Evolutionary conservation across 176 grass and related monocot species (phyloP), one percentile per base, ranked within the genome.

Genomic region (Puya raimondii): DNA sequence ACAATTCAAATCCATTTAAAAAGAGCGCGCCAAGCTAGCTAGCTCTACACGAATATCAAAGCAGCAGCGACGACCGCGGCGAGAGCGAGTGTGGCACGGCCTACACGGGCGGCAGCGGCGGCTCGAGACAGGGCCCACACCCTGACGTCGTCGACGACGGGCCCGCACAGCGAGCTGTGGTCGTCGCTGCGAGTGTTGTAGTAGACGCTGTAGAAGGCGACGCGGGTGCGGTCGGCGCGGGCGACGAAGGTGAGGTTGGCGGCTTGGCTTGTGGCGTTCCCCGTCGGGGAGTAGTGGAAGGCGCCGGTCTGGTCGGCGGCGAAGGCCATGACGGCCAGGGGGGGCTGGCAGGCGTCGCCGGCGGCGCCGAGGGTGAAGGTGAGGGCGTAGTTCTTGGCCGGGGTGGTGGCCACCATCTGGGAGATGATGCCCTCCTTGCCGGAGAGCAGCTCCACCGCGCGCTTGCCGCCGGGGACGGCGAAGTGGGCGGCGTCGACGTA

Each of bases 401-500:
- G 90, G 2, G 87, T 91, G 2, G 90, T 93, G 81, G 90, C 82
- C 4, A 94, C 90, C 95, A 99, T 99, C 81, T 94, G 95, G 51
- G 95, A 94, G 81, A 99, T 88, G 70, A 99, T 94, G 56, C 95
- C 95, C 72, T 99, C 95, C 75, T 99, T 99, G 63, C 95, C 90
- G 0, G 95, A 94, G 63, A 99, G 90, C 26, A 99, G 85, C 82
- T 99, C 95, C 57, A 99, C 70, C 3, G 95, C 95, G 0, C 95
- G 95, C 74, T 99, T 94, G 11, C 95, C 95, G 23, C 91, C 85
- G 12, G 95, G 90, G 59, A 99, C 87, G 8, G 64, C 63, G 90
- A 90, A 99, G 69, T 99, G 80, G 50, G 83, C 70, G 9, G 82
- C 93, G 85, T 99, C 87, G 1, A 94, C 74, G 72, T 78, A 94